Conservation (phyloP, 495 filamentous ascomycete species). For the Hyaloscypha hepaticicola region DNA sequence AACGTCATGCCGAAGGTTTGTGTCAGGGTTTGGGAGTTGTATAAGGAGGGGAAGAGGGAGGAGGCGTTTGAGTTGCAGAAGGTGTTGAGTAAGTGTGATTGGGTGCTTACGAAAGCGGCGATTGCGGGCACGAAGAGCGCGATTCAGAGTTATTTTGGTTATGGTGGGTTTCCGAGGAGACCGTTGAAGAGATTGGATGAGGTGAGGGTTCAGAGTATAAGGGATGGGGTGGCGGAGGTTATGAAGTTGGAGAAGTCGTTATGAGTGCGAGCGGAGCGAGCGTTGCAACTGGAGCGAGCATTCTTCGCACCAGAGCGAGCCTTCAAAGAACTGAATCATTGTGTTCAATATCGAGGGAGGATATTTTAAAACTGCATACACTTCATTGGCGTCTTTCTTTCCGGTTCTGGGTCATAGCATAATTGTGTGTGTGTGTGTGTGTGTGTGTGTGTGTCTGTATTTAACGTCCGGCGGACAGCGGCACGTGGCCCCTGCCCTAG, state of each 20-base stretch:
- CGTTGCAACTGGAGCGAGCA: neutral
- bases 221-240: constrained; percentile 69
- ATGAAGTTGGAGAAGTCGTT: constrained; percentile 53
- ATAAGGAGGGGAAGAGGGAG: constrained; percentile 65
- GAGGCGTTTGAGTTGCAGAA: constrained; percentile 75
- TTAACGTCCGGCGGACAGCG: too few species aligned
- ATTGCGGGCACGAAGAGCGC: constrained; percentile 86
- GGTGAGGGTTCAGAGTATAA: constrained; percentile 59
- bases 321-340: too few species aligned
- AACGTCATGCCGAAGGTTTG: constrained; percentile 84
- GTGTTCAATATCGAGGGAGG: too few species aligned
- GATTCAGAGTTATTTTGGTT: constrained; percentile 80
- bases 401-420: too few species aligned
- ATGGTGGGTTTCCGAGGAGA: constrained; percentile 74
- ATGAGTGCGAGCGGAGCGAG: constrained; percentile 25
- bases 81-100: constrained; percentile 71
- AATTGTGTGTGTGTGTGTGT: too few species aligned
- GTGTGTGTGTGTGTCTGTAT: too few species aligned
- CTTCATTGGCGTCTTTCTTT: too few species aligned
- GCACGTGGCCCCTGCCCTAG: too few species aligned
- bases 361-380: too few species aligned
- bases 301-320: too few species aligned
- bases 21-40: constrained; percentile 79
- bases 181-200: constrained; percentile 69
- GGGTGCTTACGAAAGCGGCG: constrained; percentile 82